Base-by-base conservation (phyloP, 768 basidiomycete genomes). In the Scleroderma bovista region DNA sequence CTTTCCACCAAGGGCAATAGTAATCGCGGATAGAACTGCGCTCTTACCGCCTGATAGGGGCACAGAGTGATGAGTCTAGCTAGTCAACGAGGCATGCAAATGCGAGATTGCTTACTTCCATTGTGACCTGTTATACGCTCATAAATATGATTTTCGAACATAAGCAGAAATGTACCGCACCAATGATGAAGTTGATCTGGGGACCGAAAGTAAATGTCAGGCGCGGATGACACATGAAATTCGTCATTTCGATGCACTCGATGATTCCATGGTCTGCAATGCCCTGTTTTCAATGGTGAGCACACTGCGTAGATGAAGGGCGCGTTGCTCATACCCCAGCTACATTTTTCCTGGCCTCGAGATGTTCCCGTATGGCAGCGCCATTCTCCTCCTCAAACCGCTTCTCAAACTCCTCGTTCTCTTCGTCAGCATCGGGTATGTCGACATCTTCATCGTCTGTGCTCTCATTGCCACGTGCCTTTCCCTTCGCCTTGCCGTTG, bases 111-210 rank as follows among this genome's bases (percentile, higher is more conserved):
- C 89, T 54, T 61, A 91, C 93, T 95, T 69, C 93, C 93, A 65
- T 96, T 96, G 58, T 93, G 88, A 12, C 92, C 92, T 90, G 47
- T 3, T 33, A 31, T 11, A 33, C 29, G 24, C 26, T 22, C 10
- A 15, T 65, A 47, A 53, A 44, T 32, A 29, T 46, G 13, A 10
- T 11, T 23, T 1, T 4, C 39, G 9, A 16, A 26, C 34, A 40
- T 4, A 40, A 42, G 22, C 19, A 49, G 43, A 19, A 19, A 19
- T 15, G 6, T 2, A 59, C 13, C 78, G 36, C 57, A 84, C 92
- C 93, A 34, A 95, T 95, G 57, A 99, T 89, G 62, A 98, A 98
- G 69, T 98, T 99, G 62, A 99, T 89, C 66, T 94, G 91, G 9
- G 88, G 86, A 0, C 93, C 92, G 55, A 98, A 92, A 2, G 78